Evolutionary conservation across 108 stramenopile genomes (phyloP).

Genomic region (Nitzschia sp.): DNA sequence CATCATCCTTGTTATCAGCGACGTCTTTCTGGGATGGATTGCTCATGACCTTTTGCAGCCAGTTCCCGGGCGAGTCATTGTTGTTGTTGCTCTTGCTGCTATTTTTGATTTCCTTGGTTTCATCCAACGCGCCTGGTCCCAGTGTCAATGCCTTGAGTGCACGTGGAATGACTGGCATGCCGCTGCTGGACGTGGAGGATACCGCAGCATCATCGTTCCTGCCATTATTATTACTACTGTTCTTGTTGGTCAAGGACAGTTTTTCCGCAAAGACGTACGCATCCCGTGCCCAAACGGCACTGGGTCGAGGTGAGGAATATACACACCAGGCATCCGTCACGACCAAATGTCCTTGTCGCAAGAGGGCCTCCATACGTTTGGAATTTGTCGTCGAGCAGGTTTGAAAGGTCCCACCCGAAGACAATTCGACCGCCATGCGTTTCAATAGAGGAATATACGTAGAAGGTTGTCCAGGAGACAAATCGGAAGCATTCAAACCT

Average conservation of each 20-base stretch:
- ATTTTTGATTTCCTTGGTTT: background rate
- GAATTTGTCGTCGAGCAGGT: conserved; percentile 1
- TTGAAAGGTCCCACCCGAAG: conserved; percentile 48
- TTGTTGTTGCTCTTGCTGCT: background rate
- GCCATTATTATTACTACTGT: too few species aligned
- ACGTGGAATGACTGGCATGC: conserved; percentile 18
- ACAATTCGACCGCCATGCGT: conserved; percentile 50
- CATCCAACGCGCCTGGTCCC: conserved; percentile 45
- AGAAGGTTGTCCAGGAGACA: conserved; percentile 47
- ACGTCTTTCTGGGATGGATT: background rate
- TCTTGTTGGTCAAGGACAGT: background rate
- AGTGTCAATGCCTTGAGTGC: conserved; percentile 55
- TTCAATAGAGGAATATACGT: conserved; percentile 51
- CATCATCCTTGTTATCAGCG: background rate
- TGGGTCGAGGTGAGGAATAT: conserved; percentile 44
- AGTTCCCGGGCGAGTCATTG: background rate
- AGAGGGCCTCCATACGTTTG: background rate
- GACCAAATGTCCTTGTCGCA: conserved; percentile 15
- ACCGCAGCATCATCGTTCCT: too few species aligned
- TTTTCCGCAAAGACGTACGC: conserved; percentile 43
- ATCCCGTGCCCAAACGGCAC: conserved; percentile 58
- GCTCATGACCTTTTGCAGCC: background rate
- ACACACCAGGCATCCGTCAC: conserved; percentile 62
- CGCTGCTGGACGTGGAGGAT: background rate
- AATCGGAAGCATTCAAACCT: conserved; percentile 34